These are phyloP conservation scores for Microdochium paspali DNA, from an alignment of 2,329 filamentous ascomycete species.

Conservation along the genomic window DNA sequence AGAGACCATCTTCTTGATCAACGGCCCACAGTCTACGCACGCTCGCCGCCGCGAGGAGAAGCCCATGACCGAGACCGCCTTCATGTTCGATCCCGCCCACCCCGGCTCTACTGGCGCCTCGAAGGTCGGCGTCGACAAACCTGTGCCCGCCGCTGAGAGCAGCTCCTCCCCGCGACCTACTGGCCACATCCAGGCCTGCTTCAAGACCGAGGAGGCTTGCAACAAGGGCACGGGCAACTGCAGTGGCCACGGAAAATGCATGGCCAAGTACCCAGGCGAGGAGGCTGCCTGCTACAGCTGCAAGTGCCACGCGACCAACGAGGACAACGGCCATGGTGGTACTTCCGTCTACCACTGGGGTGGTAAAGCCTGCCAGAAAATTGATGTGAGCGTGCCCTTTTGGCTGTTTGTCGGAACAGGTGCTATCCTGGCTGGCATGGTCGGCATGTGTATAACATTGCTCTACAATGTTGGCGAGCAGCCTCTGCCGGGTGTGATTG, in stretches of 20 bases:
- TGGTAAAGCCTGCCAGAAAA: conserved; percentile 81
- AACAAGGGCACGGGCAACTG: conserved; percentile 64
- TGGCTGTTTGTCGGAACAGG: conserved; percentile 75
- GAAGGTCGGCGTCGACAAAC: conserved; percentile 16
- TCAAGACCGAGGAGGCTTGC: conserved; percentile 61
- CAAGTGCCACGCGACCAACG: conserved; percentile 54
- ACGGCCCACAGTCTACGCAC: conserved; percentile 28
- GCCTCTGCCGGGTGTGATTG: conserved; percentile 86
- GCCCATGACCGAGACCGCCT: conserved; percentile 25
- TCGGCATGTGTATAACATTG: conserved; percentile 66
- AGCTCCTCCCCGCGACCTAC: conserved; percentile 19
- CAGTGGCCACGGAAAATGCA: conserved; percentile 72
- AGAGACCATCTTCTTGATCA: conserved; percentile 46
- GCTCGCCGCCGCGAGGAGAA: conserved; percentile 28
- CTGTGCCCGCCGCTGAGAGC: conserved; percentile 24
- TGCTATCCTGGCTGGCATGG: conserved; percentile 56
- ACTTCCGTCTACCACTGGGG: conserved; percentile 64
- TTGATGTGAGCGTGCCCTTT: conserved; percentile 81
- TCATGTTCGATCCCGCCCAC: conserved; percentile 8
- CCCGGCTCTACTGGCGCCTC: conserved; percentile 18
- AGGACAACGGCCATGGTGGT: conserved; percentile 33
- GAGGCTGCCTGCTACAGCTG: conserved; percentile 65
- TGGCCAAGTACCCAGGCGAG: conserved; percentile 45
- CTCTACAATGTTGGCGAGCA: conserved; percentile 78
- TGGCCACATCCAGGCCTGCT: conserved; percentile 59